Percentiles rank a stretch among this genome's conserved stretches.
phyloP scores from a whole-genome alignment of 225 moss, liverwort and hornwort genomes.

The Anthoceros angustus region DNA sequence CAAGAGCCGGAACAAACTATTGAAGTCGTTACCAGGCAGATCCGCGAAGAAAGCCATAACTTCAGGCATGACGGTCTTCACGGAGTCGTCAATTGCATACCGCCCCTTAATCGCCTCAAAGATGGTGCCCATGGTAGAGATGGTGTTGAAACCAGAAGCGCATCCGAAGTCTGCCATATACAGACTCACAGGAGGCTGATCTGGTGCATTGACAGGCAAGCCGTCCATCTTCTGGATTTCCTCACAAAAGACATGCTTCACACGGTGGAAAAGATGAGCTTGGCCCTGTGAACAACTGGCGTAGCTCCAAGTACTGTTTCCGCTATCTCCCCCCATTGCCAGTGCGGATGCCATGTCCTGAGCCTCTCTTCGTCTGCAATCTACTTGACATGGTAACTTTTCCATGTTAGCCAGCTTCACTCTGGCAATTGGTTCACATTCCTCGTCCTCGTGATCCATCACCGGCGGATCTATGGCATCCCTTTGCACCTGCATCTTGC shows the following conservation, averaged over 20 bases:
- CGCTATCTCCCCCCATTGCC: neutral
- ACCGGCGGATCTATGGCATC: neutral
- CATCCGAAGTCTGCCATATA: neutral
- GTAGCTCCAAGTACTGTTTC: neutral
- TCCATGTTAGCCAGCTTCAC: neutral
- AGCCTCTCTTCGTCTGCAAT: neutral
- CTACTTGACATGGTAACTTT: neutral
- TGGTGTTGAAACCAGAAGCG: neutral
- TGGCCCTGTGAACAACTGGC: neutral
- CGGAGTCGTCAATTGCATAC: neutral
- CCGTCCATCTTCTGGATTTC: neutral
- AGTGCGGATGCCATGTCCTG: neutral
- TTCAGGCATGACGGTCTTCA: constrained; percentile 1
- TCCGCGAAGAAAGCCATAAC: neutral
- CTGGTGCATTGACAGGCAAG: neutral
- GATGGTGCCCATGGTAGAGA: neutral
- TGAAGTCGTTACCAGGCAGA: neutral
- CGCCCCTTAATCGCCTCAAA: neutral
- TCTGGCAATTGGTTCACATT: neutral
- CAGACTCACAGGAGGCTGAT: neutral
- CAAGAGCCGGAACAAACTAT: neutral
- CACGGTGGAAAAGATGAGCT: neutral
- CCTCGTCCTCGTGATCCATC: neutral
- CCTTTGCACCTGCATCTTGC: neutral
- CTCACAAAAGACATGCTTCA: neutral